Evolutionary conservation across 345 rosid species (phyloP), one percentile per base, ranked within the genome.

Genomic region (Eutrema japonicum): DNA sequence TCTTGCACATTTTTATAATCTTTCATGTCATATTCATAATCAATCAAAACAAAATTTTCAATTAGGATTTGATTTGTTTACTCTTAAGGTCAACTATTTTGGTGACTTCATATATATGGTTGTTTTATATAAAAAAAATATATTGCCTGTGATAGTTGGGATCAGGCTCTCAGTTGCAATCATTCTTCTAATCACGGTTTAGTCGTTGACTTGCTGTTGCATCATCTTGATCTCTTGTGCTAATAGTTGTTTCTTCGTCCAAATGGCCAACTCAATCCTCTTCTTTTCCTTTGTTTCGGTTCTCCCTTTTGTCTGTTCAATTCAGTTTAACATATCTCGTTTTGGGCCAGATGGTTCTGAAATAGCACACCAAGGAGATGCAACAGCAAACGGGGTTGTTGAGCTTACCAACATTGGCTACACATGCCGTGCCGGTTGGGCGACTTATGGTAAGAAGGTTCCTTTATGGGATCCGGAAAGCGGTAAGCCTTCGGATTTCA

Each of bases 351-450:
- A 71, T 33, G 6, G 2, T 12, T 14, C 68, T 14, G 54, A 72
- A 59, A 47, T 77, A 26, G 60, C 27, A 37, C 72, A 71, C 69
- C 72, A 58, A 61, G 80, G 80, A 66, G 80, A 77, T 66, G 77
- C 80, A 41, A 66, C 0, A 30, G 63, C 77, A 10, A 50, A 72
- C 26, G 80, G 51, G 0, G 80, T 14, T 43, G 78, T 77, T 6
- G 80, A 77, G 52, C 65, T 77, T 38, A 57, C 58, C 61, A 64
- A 29, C 71, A 66, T 66, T 7, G 64, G 0, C 32, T 68, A 43
- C 70, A 73, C 70, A 1, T 10, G 70, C 48, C 72, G 81, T 68
- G 6, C 63, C 2, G 81, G 81, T 29, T 68, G 74, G 73, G 81
- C 35, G 38, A 66, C 78, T 5, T 78, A 78, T 55, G 70, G 68